Evolutionary conservation across 441 rosid genomes (phyloP), one percentile per base, ranked within the genome.

Genomic region (Adansonia gregorii): DNA sequence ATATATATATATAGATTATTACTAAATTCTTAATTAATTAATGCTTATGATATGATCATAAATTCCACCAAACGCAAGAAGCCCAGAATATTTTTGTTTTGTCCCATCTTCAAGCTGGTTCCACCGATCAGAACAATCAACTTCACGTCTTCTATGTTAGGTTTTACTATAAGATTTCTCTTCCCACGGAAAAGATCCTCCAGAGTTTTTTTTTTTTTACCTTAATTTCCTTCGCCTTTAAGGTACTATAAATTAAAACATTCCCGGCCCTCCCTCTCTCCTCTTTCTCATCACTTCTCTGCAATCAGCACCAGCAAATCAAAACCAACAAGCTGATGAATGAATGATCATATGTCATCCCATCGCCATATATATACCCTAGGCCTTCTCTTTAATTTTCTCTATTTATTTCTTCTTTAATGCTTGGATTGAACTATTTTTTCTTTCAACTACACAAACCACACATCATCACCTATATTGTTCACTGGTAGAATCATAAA

Each of bases 121-220:
- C 67, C 6, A 2, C 10, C 31, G 5, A 8, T n/a, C 45, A 73
- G 56, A 49, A 78, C 60, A 35, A 81, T 54, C 60, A 61, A 71
- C 9, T 45, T 8, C 39, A 68, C 39, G 61, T 39, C 81, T 83
- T 77, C 83, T 35, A 61, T 31, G 77, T 83, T 78, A 45, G 80
- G 90, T 63, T 76, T 59, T 48, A 68, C 83, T 83, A 80, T 79
- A 79, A 85, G 83, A 87, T 78, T 83, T 88, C 87, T 72, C 87
- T 78, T 83, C 84, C 73, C 88, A 88, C 91, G 92, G 88, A 87
- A 89, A 88, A 87, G 91, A 91, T 88, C 82, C 88, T 74, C 70
- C 51, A 61, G 79, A 83, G 78, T 76, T 80, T 85, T 79, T 76
- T 68, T 12, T 41, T 43, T 43, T 43, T 7, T 43, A 6, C 46